A percentile compares a stretch with the other conserved stretches of the same genome.
Evolutionary conservation across 495 filamentous ascomycete species (phyloP).

Genomic region (Aspergillus bertholletiae): DNA sequence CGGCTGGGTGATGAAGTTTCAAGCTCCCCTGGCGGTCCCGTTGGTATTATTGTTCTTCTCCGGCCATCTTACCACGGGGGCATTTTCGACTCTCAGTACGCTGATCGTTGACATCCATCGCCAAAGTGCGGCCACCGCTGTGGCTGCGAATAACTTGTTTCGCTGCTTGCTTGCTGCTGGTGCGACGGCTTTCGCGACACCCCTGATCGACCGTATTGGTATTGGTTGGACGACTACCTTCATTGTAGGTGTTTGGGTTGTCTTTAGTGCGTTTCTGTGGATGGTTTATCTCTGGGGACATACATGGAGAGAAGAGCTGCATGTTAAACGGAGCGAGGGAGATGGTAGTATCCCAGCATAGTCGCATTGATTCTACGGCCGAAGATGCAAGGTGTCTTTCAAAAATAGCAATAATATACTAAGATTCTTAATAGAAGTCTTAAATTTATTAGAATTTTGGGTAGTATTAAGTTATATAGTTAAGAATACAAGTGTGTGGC

Average conservation of each 20-base stretch:
- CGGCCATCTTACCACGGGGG: constrained; percentile 25
- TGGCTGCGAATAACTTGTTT: constrained; percentile 46
- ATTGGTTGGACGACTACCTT: constrained; percentile 47
- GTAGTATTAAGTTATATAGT: no score
- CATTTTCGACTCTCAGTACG: constrained; percentile 30
- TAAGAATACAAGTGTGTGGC: no score
- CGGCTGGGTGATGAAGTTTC: constrained; percentile 44
- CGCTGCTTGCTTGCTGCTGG: constrained; percentile 45
- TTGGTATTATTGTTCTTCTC: constrained; percentile 40
- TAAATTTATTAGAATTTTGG: no score
- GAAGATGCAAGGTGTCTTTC: no score
- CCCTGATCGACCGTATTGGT: constrained; percentile 41
- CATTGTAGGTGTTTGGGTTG: constrained; percentile 29
- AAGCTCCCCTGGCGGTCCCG: constrained; percentile 30
- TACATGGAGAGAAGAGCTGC: constrained; percentile 28
- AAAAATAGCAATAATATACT: no score
- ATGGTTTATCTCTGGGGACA: constrained; percentile 30
- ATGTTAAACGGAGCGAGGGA: neutral
- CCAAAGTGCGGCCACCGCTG: constrained; percentile 36
- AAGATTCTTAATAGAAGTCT: no score
- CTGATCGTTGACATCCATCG: constrained; percentile 46
- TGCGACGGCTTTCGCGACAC: constrained; percentile 33
- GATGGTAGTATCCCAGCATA: neutral
- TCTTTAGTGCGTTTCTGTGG: constrained; percentile 31
- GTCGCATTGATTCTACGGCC: neutral